These are phyloP conservation scores for Paramecium tetraurelia DNA, from an alignment of 73 alveolate genomes.

Conservation along the genomic window DNA sequence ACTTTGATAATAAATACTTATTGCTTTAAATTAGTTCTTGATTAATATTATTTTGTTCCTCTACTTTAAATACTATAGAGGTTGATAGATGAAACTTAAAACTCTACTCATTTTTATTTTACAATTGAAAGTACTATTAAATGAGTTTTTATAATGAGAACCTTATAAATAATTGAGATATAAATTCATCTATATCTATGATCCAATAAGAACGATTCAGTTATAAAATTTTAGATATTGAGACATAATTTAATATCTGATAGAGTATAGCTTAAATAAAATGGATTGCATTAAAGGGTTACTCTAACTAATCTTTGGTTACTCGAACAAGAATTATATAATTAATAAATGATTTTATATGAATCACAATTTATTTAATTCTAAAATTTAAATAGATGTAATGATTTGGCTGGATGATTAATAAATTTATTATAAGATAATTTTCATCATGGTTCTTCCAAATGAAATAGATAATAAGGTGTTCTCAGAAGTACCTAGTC, in stretches of 20 bases:
- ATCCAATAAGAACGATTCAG: neutral
- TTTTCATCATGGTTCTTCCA: neutral
- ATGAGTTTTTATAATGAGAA: neutral
- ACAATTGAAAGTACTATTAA: neutral
- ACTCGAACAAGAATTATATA: neutral
- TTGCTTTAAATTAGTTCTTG: neutral
- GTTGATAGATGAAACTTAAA: neutral
- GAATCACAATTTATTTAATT: neutral
- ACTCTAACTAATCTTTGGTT: neutral
- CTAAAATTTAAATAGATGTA: neutral
- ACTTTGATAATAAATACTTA: neutral
- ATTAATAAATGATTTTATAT: neutral
- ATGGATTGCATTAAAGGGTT: neutral
- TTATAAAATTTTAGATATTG: neutral
- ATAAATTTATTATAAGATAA: neutral
- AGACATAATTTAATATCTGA: neutral
- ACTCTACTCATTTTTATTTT: neutral
- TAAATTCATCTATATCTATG: neutral
- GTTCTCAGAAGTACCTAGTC: neutral
- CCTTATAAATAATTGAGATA: neutral
- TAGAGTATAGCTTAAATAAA: neutral
- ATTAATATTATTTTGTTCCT: neutral
- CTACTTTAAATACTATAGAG: too few relatives aligned
- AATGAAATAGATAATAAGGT: neutral
- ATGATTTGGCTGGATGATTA: neutral